These are phyloP conservation scores for Phoenix roebelenii DNA, from an alignment of 176 grass and related monocot species.

Conservation along the genomic window DNA sequence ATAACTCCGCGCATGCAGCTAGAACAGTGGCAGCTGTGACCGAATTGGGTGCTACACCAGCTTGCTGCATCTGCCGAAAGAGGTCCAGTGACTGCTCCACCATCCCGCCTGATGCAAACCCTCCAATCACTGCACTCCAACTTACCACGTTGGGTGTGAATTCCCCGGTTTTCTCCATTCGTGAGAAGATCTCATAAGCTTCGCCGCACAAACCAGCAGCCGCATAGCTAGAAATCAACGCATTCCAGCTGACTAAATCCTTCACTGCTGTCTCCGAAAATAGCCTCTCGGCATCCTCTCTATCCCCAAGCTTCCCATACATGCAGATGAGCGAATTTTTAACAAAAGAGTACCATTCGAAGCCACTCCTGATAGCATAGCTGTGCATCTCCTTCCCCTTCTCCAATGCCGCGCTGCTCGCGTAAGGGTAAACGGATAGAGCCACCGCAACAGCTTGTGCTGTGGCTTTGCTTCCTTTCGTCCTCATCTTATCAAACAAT, in stretches of 20 bases:
- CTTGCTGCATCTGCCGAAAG: conserved; percentile 36
- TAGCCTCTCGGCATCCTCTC: conserved; percentile 23
- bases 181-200: conserved; percentile 24
- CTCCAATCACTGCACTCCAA: conserved; percentile 55
- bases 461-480: conserved; percentile 23
- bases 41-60: conserved; percentile 23
- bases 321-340: conserved; percentile 52
- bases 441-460: conserved; percentile 35
- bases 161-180: conserved; percentile 21
- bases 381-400: conserved; percentile 41
- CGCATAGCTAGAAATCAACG: conserved; percentile 45
- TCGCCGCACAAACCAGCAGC: conserved; percentile 26
- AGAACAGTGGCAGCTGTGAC: conserved; percentile 36
- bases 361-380: conserved; percentile 27
- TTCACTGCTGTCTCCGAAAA: conserved; percentile 8
- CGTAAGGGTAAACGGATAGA: conserved; percentile 44
- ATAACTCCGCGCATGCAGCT: conserved; percentile 34
- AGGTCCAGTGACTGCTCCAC: conserved; percentile 32
- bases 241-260: conserved; percentile 46
- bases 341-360: conserved; percentile 29
- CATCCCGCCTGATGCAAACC: conserved; percentile 19
- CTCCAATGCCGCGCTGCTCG: neutral
- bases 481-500: conserved; percentile 32
- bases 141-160: conserved; percentile 38
- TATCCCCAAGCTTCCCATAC: conserved; percentile 48